phyloP scores from a whole-genome alignment of 306 rosid species.

The Rosa rugosa region DNA sequence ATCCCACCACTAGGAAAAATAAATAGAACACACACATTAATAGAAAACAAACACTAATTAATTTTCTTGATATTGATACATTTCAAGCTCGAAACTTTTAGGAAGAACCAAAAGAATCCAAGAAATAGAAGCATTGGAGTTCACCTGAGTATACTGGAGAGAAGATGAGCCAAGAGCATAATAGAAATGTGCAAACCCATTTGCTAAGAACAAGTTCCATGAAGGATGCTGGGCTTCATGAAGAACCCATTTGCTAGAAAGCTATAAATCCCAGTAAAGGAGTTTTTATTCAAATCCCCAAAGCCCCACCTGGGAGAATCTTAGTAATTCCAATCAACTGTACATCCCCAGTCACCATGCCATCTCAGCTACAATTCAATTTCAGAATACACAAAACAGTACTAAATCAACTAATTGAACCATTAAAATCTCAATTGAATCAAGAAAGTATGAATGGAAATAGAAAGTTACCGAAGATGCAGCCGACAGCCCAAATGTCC shows the following conservation, averaged over 20 bases:
- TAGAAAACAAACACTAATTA: no score
- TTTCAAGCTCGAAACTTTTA: not conserved
- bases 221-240: constrained; percentile 49
- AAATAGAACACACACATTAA: constrained; percentile 8
- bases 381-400: no score
- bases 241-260: constrained; percentile 41
- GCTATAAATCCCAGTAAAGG: constrained; percentile 24
- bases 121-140: constrained; percentile 23
- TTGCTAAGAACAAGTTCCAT: constrained; percentile 70
- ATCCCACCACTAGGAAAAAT: constrained; percentile 64
- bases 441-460: no score
- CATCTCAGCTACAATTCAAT: no score
- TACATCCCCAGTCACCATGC: no score
- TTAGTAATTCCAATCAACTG: constrained; percentile 44
- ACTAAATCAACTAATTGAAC: no score
- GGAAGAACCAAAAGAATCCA: constrained; percentile 13
- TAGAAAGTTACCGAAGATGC: no score
- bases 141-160: constrained; percentile 62
- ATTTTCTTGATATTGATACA: no score
- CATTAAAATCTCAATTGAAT: no score
- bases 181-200: constrained; percentile 59
- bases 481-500: no score
- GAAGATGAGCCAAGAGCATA: constrained; percentile 51
- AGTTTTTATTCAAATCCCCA: constrained; percentile 29
- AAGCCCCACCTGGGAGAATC: constrained; percentile 39